Evolutionary conservation across 2,329 filamentous ascomycete genomes (phyloP).

Genomic region (Zymoseptoria crescenta): DNA sequence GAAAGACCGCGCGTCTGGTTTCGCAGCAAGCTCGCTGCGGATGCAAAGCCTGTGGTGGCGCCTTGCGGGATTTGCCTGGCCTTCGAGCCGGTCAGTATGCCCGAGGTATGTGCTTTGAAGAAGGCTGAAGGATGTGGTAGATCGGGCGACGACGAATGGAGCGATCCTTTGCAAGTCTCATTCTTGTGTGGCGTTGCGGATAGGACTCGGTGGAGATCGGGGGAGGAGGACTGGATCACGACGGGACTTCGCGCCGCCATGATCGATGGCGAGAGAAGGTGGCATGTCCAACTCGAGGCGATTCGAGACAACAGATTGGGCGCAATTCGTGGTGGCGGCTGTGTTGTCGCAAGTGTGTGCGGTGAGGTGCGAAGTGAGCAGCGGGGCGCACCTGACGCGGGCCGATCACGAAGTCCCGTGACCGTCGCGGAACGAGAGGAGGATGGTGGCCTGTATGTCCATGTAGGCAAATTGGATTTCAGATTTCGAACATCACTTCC

Average conservation of each 20-base stretch:
- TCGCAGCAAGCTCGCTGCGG: slow-evolving; percentile 7
- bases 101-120: slow-evolving; percentile 1
- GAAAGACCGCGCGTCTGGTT: background rate
- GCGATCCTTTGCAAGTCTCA: background rate
- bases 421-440: no score
- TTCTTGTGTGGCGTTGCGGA: slow-evolving; percentile 14
- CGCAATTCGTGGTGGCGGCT: background rate
- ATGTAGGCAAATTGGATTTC: no score
- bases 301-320: background rate
- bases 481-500: no score
- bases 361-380: background rate
- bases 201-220: slow-evolving; percentile 11
- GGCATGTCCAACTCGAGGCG: slow-evolving; percentile 8
- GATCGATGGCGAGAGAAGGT: slow-evolving; percentile 1
- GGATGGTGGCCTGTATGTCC: no score
- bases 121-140: slow-evolving; percentile 13
- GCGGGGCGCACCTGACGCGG: background rate
- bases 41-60: slow-evolving; percentile 10
- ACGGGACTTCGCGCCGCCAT: slow-evolving; percentile 19
- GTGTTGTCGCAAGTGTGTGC: background rate
- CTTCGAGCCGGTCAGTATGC: slow-evolving; percentile 8
- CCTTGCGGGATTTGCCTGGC: slow-evolving; percentile 7
- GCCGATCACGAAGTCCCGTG: background rate
- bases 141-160: slow-evolving; percentile 14
- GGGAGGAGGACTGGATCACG: slow-evolving; percentile 19